A percentile compares a stretch with the other conserved stretches of the same genome.
Conservation (phyloP, 2,329 filamentous ascomycete genomes). For the Epicoccum sorghinum region DNA sequence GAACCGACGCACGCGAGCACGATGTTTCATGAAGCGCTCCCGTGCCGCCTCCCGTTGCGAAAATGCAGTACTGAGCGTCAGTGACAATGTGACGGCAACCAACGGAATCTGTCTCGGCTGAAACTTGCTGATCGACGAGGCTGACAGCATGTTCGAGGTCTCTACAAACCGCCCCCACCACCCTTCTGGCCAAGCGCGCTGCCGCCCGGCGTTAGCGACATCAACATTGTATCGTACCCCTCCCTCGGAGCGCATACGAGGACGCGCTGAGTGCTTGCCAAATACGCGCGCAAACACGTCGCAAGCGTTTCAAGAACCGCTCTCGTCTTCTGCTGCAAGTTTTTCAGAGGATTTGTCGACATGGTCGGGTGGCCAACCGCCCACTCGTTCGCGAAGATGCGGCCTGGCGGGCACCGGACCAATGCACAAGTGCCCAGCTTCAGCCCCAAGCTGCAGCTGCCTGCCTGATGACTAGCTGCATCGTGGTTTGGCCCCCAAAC, state of each 20-base stretch:
- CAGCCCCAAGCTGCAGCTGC: conserved; percentile 25
- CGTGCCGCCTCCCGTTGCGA: conserved; percentile 4
- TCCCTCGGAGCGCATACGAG: conserved; percentile 2
- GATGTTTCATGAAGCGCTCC: conserved; percentile 31
- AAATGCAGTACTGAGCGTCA: background rate
- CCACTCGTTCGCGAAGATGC: conserved; percentile 12
- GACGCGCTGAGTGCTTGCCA: background rate
- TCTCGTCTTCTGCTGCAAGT: background rate
- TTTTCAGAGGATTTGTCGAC: conserved; percentile 3
- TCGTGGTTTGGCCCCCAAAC: conserved; percentile 33
- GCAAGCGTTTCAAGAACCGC: background rate
- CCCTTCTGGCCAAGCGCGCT: conserved; percentile 10
- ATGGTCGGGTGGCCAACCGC: conserved; percentile 18
- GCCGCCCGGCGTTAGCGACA: conserved; percentile 11
- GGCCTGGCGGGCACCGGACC: conserved; percentile 31
- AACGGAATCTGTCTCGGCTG: conserved; percentile 1
- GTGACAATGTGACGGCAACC: background rate
- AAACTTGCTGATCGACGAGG: conserved; percentile 4
- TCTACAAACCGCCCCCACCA: conserved; percentile 8
- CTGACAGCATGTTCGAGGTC: conserved; percentile 13
- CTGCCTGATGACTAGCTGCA: conserved; percentile 41
- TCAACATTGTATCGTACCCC: conserved; percentile 9
- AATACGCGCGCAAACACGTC: conserved; percentile 4
- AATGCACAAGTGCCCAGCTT: conserved; percentile 23
- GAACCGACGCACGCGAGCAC: conserved; percentile 10